Percentiles rank a stretch among this genome's conserved stretches.
Conservation (phyloP, 2,329 filamentous ascomycete species). For the Lasiodiplodia theobromae region DNA sequence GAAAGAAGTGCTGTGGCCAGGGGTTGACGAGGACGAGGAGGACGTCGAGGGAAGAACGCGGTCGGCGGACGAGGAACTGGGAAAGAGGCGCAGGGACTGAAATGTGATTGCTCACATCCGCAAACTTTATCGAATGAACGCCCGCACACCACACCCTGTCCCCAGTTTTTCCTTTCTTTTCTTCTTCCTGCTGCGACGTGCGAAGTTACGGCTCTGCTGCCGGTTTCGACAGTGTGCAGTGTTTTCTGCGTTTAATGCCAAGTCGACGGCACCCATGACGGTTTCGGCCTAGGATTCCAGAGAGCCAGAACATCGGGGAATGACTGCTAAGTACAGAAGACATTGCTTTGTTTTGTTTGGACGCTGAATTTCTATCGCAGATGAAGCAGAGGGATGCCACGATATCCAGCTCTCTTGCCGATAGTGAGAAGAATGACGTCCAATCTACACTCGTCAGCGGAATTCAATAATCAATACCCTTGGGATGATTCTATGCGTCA, state of each 20-base stretch:
- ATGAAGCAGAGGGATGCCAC: no score
- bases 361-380: no score
- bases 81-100: neutral
- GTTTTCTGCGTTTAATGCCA: neutral
- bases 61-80: neutral
- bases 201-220: conserved; percentile 11
- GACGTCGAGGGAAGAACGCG: conserved; percentile 32
- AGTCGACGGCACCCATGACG: neutral
- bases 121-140: conserved; percentile 2
- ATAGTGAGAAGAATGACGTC: no score
- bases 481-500: neutral
- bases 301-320: no score
- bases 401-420: no score
- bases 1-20: conserved; percentile 62
- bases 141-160: neutral
- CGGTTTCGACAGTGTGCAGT: neutral
- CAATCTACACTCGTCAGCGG: no score
- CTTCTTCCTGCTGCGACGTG: conserved; percentile 18
- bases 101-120: conserved; percentile 24
- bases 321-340: neutral
- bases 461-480: no score
- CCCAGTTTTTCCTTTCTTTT: conserved; percentile 16
- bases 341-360: no score
- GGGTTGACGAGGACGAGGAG: conserved; percentile 65
- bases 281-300: neutral